phyloP scores from a whole-genome alignment of 208 protist species.

The Herpetomonas samuelpessoai region DNA sequence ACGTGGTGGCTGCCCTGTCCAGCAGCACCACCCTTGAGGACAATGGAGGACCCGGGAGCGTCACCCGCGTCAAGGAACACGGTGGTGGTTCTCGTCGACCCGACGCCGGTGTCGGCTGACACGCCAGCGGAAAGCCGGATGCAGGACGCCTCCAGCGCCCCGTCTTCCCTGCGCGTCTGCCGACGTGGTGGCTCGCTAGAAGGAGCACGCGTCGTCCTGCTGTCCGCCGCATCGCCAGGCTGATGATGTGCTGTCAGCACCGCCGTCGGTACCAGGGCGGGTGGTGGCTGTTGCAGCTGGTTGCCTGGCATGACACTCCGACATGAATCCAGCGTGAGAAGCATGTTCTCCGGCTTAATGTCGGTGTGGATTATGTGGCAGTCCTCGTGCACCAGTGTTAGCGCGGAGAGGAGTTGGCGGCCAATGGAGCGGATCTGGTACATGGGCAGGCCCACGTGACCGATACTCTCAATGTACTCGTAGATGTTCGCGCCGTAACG shows the following conservation, averaged over 20 bases:
- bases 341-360: conserved; percentile 95
- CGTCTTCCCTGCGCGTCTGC: not conserved
- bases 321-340: conserved; percentile 74
- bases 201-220: not conserved
- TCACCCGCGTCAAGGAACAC: no score
- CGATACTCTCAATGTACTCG: conserved; percentile 79
- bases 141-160: conserved; percentile 15
- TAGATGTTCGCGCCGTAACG: conserved; percentile 91
- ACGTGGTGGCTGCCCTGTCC: not conserved
- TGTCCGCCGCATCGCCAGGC: not conserved
- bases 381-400: conserved; percentile 87
- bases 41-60: no score
- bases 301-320: conserved; percentile 10
- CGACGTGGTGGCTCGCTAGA: conserved; percentile 8
- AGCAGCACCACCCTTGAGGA: no score
- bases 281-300: conserved; percentile 6
- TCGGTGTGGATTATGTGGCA: conserved; percentile 96
- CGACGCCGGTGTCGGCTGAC: no score
- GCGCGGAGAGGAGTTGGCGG: conserved; percentile 89
- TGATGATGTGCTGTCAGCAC: not conserved
- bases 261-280: no score
- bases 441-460: conserved; percentile 78
- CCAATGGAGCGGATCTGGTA: conserved; percentile 85
- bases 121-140: conserved; percentile 12
- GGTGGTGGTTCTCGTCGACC: no score